Evolutionary conservation across 495 filamentous ascomycete genomes (phyloP).

Genomic region (Trichoderma gamsii): DNA sequence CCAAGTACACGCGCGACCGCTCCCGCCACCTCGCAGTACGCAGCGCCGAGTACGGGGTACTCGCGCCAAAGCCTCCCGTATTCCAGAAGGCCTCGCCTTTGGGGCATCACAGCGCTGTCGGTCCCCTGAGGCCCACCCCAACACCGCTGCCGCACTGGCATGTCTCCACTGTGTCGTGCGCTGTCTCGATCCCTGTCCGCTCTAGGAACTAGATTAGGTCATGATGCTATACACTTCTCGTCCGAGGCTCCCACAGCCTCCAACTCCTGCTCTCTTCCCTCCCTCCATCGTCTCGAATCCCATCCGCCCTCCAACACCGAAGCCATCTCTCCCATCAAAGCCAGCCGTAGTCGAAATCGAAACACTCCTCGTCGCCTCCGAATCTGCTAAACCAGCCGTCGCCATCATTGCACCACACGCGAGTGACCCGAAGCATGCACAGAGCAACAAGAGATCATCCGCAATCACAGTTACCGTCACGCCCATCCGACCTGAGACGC

Average conservation of each 20-base stretch:
- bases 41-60: not conserved
- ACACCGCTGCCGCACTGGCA: not conserved
- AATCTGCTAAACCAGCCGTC: not conserved
- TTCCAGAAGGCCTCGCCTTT: slow-evolving; percentile 11
- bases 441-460: not conserved
- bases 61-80: not conserved
- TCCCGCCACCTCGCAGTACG: not conserved
- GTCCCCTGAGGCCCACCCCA: not conserved
- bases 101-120: not conserved
- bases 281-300: not conserved
- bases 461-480: slow-evolving; percentile 3
- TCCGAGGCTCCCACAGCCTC: slow-evolving; percentile 1
- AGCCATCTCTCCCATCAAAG: not conserved
- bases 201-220: not conserved
- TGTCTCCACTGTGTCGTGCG: slow-evolving; percentile 3
- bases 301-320: not conserved
- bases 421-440: not conserved
- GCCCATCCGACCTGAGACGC: not conserved
- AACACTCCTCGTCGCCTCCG: not conserved
- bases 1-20: not conserved
- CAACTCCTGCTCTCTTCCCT: slow-evolving; percentile 1
- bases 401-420: not conserved
- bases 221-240: not conserved
- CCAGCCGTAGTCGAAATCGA: not conserved
- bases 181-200: not conserved